Conservation (phyloP, 177 flowering plant genomes). For the Telopea speciosissima region DNA sequence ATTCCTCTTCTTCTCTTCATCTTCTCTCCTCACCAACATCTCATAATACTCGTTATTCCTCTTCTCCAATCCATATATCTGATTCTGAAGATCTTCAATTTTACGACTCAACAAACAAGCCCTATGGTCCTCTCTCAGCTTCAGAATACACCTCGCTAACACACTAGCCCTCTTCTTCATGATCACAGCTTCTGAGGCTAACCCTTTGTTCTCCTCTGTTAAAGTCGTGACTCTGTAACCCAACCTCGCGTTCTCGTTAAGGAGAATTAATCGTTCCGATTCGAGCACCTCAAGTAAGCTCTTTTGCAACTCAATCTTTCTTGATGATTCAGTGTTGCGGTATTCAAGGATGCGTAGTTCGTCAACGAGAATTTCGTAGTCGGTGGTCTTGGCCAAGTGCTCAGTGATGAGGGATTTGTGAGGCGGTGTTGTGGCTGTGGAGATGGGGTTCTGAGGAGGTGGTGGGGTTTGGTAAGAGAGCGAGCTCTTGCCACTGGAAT, state of each 20-base stretch:
- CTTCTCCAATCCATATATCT: conserved; percentile 58
- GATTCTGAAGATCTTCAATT: conserved; percentile 63
- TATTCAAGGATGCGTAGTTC: conserved; percentile 28
- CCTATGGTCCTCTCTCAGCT: conserved; percentile 59
- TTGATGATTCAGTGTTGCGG: conserved; percentile 23
- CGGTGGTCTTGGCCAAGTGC: conserved; percentile 46
- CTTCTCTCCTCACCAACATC: conserved; percentile 27
- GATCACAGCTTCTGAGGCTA: conserved; percentile 41
- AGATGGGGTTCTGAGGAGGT: not conserved
- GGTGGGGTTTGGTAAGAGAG: conserved; percentile 39
- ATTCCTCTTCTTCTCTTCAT: conserved; percentile 11
- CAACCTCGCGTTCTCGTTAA: conserved; percentile 55
- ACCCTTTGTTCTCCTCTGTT: conserved; percentile 42
- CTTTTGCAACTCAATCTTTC: conserved; percentile 60
- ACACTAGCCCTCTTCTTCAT: conserved; percentile 59
- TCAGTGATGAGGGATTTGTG: conserved; percentile 32
- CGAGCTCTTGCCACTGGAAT: conserved; percentile 53
- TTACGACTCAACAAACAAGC: conserved; percentile 40
- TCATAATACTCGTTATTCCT: conserved; percentile 46
- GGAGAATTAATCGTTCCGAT: conserved; percentile 64
- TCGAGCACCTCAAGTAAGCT: conserved; percentile 69
- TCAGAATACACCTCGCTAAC: conserved; percentile 57
- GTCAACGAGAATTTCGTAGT: conserved; percentile 34
- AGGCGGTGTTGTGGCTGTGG: not conserved
- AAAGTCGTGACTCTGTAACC: conserved; percentile 32